Evolutionary conservation across 495 filamentous ascomycete genomes (phyloP).

Genomic region (Neurospora sublineolata): DNA sequence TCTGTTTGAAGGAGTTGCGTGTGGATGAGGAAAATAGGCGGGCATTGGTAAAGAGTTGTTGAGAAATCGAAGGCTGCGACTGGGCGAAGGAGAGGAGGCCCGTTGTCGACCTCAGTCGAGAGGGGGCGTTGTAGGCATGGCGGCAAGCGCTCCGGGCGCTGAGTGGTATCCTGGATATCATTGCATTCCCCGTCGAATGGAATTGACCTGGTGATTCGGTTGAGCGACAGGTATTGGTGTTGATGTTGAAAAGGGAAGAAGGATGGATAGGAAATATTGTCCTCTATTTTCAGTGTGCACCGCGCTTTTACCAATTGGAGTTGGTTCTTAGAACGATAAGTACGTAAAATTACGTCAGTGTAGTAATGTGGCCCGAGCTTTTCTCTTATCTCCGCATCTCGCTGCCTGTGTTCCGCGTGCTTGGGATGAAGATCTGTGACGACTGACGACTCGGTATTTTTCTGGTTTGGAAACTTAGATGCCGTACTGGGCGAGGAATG

Average conservation of each 20-base stretch:
- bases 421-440: not conserved
- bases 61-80: not conserved
- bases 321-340: not conserved
- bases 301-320: not conserved
- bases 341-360: not conserved
- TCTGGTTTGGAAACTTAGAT: not conserved
- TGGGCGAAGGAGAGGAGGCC: not conserved
- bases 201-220: not conserved
- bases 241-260: not conserved
- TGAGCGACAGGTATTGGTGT: not conserved
- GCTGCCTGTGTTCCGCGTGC: not conserved
- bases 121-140: not conserved
- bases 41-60: not conserved
- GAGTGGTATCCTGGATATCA: conserved; percentile 1
- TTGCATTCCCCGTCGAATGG: not conserved
- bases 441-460: not conserved
- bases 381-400: not conserved
- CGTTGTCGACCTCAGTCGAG: not conserved
- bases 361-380: not conserved
- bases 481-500: not conserved
- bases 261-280: not conserved
- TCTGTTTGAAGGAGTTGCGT: not conserved
- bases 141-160: conserved; percentile 1
- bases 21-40: not conserved
- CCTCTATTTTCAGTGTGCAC: not conserved